Evolutionary conservation across 2,329 filamentous ascomycete species (phyloP).

Genomic region (Calonectria honghensis): DNA sequence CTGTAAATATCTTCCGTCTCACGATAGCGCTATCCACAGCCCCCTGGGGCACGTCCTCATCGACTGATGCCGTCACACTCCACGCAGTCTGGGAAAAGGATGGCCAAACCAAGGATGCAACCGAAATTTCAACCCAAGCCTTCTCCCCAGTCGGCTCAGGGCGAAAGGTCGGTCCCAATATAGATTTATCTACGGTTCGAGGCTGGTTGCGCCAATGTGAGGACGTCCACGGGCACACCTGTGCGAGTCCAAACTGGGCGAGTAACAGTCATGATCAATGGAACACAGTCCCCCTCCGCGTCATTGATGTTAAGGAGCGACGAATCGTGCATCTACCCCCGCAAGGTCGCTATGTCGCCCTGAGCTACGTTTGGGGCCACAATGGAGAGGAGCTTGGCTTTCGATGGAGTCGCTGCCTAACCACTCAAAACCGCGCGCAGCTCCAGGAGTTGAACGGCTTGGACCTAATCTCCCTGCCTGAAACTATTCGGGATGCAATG

Average conservation of each 20-base stretch:
- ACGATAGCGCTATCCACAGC: constrained; percentile 18
- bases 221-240: constrained; percentile 21
- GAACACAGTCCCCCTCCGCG: not conserved
- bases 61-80: constrained; percentile 5
- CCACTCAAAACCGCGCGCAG: constrained; percentile 1
- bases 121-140: not conserved
- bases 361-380: constrained; percentile 45
- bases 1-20: not conserved
- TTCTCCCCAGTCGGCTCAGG: constrained; percentile 21
- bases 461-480: not conserved
- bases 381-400: not conserved
- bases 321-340: constrained; percentile 29
- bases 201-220: constrained; percentile 42
- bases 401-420: not conserved
- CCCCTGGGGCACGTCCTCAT: constrained; percentile 21
- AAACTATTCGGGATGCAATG: constrained; percentile 42
- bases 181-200: constrained; percentile 19
- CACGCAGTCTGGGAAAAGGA: constrained; percentile 32
- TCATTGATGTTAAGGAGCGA: constrained; percentile 28
- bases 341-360: constrained; percentile 37
- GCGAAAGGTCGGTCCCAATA: not conserved
- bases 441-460: not conserved
- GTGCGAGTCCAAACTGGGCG: constrained; percentile 29
- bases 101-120: not conserved
- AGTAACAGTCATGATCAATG: not conserved